These are phyloP conservation scores for Leishmania tarentolae DNA, from an alignment of 208 protist genomes.

Conservation along the genomic window DNA sequence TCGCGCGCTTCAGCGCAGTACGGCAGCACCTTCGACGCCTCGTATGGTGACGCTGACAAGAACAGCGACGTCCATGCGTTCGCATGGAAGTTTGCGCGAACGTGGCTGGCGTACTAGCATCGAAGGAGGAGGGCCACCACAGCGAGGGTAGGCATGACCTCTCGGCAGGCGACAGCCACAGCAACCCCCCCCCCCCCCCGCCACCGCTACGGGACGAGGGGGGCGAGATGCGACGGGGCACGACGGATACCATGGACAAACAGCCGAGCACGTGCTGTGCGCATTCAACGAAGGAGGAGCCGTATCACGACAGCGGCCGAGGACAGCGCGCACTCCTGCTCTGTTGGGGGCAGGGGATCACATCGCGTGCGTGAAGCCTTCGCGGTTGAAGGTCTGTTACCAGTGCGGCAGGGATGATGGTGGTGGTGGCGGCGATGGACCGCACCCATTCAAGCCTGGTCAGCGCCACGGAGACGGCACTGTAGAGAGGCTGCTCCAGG, in stretches of 20 bases:
- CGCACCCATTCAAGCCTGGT: neutral
- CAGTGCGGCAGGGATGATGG: too few species aligned
- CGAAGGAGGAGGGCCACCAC: neutral
- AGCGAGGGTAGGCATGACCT: neutral
- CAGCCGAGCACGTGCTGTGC: constrained; percentile 2
- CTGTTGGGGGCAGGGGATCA: neutral
- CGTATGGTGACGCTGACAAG: constrained; percentile 10
- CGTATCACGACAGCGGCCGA: neutral
- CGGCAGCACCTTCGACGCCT: constrained; percentile 18
- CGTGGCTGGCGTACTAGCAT: too few species aligned
- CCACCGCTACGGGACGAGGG: neutral
- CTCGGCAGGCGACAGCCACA: constrained; percentile 7
- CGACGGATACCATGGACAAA: constrained; percentile 1
- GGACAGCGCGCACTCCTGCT: neutral
- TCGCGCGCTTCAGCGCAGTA: neutral
- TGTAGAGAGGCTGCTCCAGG: neutral
- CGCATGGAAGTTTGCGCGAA: neutral
- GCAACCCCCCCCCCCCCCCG: too few species aligned
- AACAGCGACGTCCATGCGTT: neutral
- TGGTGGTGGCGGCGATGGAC: neutral
- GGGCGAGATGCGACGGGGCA: neutral
- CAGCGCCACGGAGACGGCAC: neutral
- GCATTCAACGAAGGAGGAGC: constrained; percentile 15
- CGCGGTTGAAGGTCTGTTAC: neutral
- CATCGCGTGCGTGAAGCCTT: constrained; percentile 9